Conservation (phyloP, 139 green algal genomes). For the Tetraselmis chui region DNA sequence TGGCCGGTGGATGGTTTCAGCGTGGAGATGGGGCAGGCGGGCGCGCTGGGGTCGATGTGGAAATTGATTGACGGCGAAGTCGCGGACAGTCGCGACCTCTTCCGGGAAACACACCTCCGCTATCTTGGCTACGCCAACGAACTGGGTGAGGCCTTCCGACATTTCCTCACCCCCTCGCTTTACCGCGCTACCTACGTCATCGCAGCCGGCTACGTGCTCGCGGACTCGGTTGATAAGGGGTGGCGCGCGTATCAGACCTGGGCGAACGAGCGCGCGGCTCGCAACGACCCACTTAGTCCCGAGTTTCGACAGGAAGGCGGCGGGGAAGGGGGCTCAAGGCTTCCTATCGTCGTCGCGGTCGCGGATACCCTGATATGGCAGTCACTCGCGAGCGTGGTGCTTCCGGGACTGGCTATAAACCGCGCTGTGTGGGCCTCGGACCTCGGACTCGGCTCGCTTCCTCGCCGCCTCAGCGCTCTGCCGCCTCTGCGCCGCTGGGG, state of each 20-base stretch:
- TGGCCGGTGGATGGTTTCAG: not conserved
- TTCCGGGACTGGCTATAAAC: slow-evolving; percentile 3
- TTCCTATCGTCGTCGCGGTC: not conserved
- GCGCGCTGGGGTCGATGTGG: not conserved
- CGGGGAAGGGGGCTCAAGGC: not conserved
- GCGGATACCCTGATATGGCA: slow-evolving; percentile 11
- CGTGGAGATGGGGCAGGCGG: not conserved
- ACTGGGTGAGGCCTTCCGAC: slow-evolving; percentile 8
- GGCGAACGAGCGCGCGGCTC: not conserved
- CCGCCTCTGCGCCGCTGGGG: not conserved
- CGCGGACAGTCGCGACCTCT: not conserved
- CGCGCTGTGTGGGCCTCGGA: slow-evolving; percentile 1
- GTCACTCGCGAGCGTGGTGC: slow-evolving; percentile 2
- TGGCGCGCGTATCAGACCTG: not conserved
- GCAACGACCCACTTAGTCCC: not conserved
- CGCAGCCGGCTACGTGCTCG: not conserved
- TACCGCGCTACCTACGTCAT: slow-evolving; percentile 8
- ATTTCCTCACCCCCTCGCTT: not conserved
- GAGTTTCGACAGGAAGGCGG: not conserved
- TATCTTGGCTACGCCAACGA: slow-evolving; percentile 15
- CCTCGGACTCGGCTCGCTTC: not conserved
- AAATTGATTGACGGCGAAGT: not conserved
- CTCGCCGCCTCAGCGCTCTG: not conserved
- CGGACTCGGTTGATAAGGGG: slow-evolving; percentile 7
- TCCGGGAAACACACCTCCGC: not conserved